phyloP scores from a whole-genome alignment of 2,329 filamentous ascomycete species.

The Aureobasidium zeae region DNA sequence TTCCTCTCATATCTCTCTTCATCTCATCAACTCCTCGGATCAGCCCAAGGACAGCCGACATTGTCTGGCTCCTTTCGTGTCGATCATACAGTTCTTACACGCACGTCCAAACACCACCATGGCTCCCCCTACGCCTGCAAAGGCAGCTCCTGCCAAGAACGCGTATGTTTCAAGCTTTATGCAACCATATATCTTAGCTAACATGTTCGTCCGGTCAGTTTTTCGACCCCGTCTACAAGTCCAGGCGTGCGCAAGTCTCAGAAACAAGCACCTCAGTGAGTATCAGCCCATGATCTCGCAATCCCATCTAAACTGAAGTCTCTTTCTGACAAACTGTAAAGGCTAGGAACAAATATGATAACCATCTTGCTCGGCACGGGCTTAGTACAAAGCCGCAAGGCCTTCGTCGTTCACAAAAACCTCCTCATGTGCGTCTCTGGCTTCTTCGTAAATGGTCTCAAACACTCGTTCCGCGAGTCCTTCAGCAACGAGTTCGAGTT shows the following conservation, averaged over 20 bases:
- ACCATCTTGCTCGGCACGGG: neutral
- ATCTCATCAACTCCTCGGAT: no score
- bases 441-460: conserved; percentile 3
- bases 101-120: neutral
- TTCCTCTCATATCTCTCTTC: no score
- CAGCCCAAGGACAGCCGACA: no score
- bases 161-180: neutral
- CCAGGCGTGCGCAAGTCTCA: neutral
- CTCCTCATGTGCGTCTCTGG: conserved; percentile 1
- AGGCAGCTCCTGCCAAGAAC: neutral
- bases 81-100: no score
- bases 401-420: conserved; percentile 3
- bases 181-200: no score
- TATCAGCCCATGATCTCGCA: neutral
- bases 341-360: neutral
- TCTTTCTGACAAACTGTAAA: neutral
- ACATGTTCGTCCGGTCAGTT: neutral
- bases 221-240: neutral
- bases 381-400: neutral
- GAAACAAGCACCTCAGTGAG: conserved; percentile 1
- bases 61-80: no score
- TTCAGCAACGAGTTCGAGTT: neutral
- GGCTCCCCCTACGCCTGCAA: conserved; percentile 1
- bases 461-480: neutral
- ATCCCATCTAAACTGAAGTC: neutral